Base-by-base conservation (phyloP, 129 eudicot genomes). In the Dittrichia graveolens region DNA sequence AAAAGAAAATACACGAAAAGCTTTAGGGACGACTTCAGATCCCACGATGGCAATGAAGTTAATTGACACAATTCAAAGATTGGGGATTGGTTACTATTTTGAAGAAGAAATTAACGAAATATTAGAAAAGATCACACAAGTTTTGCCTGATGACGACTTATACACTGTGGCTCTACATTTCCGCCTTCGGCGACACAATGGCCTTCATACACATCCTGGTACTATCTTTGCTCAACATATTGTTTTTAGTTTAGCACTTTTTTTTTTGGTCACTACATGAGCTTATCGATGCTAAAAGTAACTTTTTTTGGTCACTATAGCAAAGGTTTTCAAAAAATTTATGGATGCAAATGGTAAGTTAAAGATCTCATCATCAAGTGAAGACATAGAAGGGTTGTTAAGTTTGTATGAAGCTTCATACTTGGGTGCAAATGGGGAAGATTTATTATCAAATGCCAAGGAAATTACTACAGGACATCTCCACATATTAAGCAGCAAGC, bases 381-480 rank as follows among this genome's bases (percentile, higher is more conserved):
- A 80, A 16, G 86, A 88, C 75, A 69, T 45, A 39, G 3, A 39
- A 54, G 88, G 86, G 2, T 12, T 88, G 77, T 6, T 88, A 61
- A 82, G 95, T 78, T 75, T 85, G 72, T 88, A 78, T 64, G 95
- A 88, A 78, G 90, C 95, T 46, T 82, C 95, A 6, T 63, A 78
- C 58, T 44, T 83, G 57, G 83, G 84, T 39, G 73, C 74, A 16
- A 73, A 73, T 35, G 87, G 76, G 0, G 95, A 85, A 76, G 65
- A 68, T 15, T 14, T 85, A 35, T 11, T 82, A 42, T 74, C 66
- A 14, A 67, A 78, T 7, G 88, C 88, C 3, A 62, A 35, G 65
- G 74, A 61, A 39, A 80, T 75, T 68, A 78, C 84, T 4, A 61
- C 72, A 19, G 44, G 14, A 8, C 77, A 79, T 7, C 84, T 87